phyloP scores from a whole-genome alignment of 495 filamentous ascomycete genomes.

The Bombardia bombarda region DNA sequence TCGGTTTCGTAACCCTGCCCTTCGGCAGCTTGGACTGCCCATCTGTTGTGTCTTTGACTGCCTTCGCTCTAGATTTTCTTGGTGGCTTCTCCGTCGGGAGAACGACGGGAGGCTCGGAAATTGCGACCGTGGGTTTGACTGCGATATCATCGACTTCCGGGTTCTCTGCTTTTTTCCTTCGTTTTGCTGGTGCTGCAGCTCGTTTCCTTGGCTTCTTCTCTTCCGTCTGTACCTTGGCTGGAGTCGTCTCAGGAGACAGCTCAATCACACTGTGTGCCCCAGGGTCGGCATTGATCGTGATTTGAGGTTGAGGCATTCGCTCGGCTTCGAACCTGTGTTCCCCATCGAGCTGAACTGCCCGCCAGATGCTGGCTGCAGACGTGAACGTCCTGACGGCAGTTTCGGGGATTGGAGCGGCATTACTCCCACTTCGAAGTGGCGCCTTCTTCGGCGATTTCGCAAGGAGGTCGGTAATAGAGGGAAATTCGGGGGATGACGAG shows the following conservation, averaged over 20 bases:
- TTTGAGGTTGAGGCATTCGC: not conserved
- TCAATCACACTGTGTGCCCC: not conserved
- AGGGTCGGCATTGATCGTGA: not conserved
- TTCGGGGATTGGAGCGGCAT: constrained; percentile 23
- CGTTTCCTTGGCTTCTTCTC: not conserved
- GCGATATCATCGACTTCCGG: no score
- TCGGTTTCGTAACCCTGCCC: constrained; percentile 27
- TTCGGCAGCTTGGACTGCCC: constrained; percentile 25
- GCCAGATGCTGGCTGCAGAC: constrained; percentile 31
- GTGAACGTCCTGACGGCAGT: constrained; percentile 28
- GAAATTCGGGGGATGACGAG: constrained; percentile 41
- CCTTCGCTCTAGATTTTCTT: constrained; percentile 7
- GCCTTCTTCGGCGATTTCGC: constrained; percentile 22
- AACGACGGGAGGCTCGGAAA: not conserved
- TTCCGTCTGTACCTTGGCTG: not conserved
- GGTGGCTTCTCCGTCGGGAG: not conserved
- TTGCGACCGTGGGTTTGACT: not conserved
- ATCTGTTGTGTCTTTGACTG: constrained; percentile 8
- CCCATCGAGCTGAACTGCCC: constrained; percentile 8
- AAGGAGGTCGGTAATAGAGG: constrained; percentile 32
- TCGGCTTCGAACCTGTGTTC: no score
- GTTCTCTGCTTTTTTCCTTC: not conserved
- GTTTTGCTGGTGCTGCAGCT: not conserved
- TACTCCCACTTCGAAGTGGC: constrained; percentile 24
- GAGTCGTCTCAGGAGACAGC: not conserved